phyloP scores from a whole-genome alignment of 768 basidiomycete species.

The Panellus pusillus region DNA sequence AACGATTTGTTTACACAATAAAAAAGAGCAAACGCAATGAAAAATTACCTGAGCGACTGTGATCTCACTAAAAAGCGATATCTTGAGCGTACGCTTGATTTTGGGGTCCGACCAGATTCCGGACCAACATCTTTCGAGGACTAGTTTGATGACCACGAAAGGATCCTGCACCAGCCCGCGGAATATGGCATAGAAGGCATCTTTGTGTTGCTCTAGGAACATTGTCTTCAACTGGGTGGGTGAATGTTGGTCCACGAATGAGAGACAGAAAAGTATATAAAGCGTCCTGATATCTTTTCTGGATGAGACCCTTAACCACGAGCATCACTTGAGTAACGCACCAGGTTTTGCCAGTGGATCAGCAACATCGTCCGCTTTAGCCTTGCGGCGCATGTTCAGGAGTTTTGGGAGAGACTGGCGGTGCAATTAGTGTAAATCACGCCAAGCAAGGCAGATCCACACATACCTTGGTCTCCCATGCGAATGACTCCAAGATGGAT shows the following conservation, averaged over 20 bases:
- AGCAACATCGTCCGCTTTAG: conserved; percentile 37
- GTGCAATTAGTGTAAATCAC: conserved; percentile 6
- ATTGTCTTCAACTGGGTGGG: conserved; percentile 54
- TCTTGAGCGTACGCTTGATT: conserved; percentile 68
- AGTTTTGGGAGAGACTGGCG: conserved; percentile 64
- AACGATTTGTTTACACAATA: neutral
- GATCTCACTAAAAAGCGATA: conserved; percentile 68
- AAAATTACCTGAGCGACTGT: conserved; percentile 60
- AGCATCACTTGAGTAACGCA: conserved; percentile 25
- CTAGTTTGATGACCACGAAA: conserved; percentile 55
- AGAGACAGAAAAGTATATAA: conserved; percentile 70
- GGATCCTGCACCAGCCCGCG: conserved; percentile 70
- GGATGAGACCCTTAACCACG: conserved; percentile 1
- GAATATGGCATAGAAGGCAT: conserved; percentile 67
- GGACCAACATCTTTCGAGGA: conserved; percentile 76
- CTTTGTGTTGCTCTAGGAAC: conserved; percentile 72
- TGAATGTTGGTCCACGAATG: conserved; percentile 58
- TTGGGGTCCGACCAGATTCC: conserved; percentile 76
- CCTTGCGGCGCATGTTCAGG: conserved; percentile 67
- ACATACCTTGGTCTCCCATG: conserved; percentile 75
- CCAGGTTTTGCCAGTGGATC: conserved; percentile 59
- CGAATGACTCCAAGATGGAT: conserved; percentile 63
- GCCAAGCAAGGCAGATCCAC: neutral
- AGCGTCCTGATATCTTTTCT: conserved; percentile 74
- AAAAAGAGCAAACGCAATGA: neutral